Evolutionary conservation across 1,139 yeast species (phyloP).

Genomic region (Tardiomyces digboiensis): DNA sequence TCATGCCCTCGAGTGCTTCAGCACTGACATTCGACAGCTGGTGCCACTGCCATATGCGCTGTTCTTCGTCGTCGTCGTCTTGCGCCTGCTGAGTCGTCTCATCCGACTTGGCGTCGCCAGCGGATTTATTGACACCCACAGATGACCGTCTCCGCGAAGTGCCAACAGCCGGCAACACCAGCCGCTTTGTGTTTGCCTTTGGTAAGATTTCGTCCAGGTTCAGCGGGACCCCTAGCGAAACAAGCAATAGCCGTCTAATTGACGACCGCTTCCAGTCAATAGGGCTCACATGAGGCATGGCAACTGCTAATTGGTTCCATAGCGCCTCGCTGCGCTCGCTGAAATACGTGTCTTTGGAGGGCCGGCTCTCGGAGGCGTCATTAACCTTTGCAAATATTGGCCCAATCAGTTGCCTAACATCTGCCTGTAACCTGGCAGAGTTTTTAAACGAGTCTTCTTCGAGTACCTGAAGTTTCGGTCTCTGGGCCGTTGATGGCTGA

Average conservation of each 20-base stretch:
- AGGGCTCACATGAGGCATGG: conserved; percentile 12
- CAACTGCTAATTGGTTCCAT: conserved; percentile 26
- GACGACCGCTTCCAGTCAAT: conserved; percentile 51
- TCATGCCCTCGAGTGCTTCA: conserved; percentile 28
- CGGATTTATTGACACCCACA: neutral
- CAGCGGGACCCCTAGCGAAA: conserved; percentile 50
- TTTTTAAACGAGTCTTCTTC: conserved; percentile 15
- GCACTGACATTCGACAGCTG: conserved; percentile 24
- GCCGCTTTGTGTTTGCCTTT: conserved; percentile 19
- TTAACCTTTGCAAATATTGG: neutral
- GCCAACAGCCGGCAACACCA: conserved; percentile 14
- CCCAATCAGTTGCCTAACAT: conserved; percentile 6
- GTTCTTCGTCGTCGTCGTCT: conserved; percentile 9
- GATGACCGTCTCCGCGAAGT: neutral
- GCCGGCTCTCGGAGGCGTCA: neutral
- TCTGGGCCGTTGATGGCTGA: too few relatives aligned
- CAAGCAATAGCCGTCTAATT: conserved; percentile 45
- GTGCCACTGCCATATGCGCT: conserved; percentile 18
- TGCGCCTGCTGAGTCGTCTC: conserved; percentile 1
- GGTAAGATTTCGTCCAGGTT: conserved; percentile 43
- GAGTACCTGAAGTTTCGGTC: conserved; percentile 1
- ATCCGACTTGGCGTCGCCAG: neutral
- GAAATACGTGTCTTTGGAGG: conserved; percentile 7
- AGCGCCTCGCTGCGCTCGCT: conserved; percentile 20
- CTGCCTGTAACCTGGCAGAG: conserved; percentile 17